These are phyloP conservation scores for Talaromyces amestolkiae DNA, from an alignment of 2,329 filamentous ascomycete genomes.

Conservation along the genomic window DNA sequence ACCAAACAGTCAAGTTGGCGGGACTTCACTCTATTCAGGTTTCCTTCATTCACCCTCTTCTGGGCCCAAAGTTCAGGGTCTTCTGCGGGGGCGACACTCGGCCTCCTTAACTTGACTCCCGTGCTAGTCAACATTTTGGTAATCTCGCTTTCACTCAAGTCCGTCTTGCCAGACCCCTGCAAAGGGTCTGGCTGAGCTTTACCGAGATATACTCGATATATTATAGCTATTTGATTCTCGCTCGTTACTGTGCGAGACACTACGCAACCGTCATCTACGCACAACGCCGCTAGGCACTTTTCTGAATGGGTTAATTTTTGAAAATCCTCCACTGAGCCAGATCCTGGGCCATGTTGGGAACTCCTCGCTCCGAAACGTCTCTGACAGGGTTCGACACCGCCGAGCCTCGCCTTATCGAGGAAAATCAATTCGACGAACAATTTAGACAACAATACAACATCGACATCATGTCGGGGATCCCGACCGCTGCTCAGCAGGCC, in stretches of 20 bases:
- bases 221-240: constrained; percentile 20
- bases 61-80: constrained; percentile 90
- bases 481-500: constrained; percentile 45
- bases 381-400: constrained; percentile 61
- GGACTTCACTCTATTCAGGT: constrained; percentile 69
- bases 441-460: constrained; percentile 28
- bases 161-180: constrained; percentile 41
- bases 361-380: constrained; percentile 63
- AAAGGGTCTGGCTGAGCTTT: constrained; percentile 44
- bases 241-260: constrained; percentile 18
- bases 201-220: constrained; percentile 33
- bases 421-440: constrained; percentile 57
- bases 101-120: constrained; percentile 79
- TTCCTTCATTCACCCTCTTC: constrained; percentile 80
- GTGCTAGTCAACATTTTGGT: constrained; percentile 20
- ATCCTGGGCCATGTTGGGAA: constrained; percentile 47
- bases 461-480: constrained; percentile 39
- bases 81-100: constrained; percentile 95
- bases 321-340: constrained; percentile 13
- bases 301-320: constrained; percentile 21
- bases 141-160: constrained; percentile 35
- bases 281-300: constrained; percentile 9
- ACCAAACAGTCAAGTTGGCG: constrained; percentile 85
- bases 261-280: not conserved
- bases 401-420: constrained; percentile 74